Percentiles rank a stretch among this genome's conserved stretches.
Conservation (phyloP, 2,329 filamentous ascomycete species). For the Gaeumannomyces sp. region DNA sequence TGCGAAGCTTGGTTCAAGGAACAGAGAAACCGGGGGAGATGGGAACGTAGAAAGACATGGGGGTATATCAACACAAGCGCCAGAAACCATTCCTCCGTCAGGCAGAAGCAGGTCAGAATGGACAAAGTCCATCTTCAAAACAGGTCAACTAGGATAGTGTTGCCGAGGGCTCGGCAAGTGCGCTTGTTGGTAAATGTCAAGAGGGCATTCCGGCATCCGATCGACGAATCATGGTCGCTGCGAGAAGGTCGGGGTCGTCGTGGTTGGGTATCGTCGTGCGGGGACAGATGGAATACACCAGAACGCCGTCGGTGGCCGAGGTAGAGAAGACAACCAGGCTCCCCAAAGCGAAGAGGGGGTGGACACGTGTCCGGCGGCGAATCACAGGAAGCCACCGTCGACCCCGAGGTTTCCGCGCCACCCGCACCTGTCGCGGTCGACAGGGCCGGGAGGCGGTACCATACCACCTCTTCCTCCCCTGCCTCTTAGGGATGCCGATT, state of each 20-base stretch:
- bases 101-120: neutral
- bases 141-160: neutral
- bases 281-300: neutral
- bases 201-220: neutral
- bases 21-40: neutral
- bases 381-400: conserved; percentile 51
- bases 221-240: neutral
- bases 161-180: neutral
- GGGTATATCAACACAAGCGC: conserved; percentile 7
- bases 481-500: conserved; percentile 27
- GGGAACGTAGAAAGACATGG: neutral
- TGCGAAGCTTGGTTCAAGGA: neutral
- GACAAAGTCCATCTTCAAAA: neutral
- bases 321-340: neutral
- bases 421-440: conserved; percentile 39
- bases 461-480: conserved; percentile 25
- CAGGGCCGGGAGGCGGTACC: conserved; percentile 24
- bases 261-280: neutral
- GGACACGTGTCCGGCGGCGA: no score
- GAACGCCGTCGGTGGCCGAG: neutral
- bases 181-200: neutral
- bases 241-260: neutral
- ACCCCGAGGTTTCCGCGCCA: conserved; percentile 49
- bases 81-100: neutral
- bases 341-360: neutral